Base-by-base conservation (phyloP, 306 rosid species). In the Prunus padus region DNA sequence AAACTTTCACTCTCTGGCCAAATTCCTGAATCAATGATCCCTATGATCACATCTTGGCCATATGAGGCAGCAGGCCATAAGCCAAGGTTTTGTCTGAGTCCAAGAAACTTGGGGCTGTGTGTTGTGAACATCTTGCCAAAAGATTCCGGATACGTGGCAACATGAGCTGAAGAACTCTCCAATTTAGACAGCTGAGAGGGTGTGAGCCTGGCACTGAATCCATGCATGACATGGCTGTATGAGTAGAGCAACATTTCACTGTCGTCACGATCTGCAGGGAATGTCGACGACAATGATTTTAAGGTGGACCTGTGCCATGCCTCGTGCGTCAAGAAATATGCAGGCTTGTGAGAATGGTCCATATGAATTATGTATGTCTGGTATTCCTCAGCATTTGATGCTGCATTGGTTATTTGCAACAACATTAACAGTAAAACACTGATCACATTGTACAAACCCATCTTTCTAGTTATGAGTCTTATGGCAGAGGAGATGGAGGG, bases 171-270 rank as follows among this genome's bases (percentile, higher is more conserved):
- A 2, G 55, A 67, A 37, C 3, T 22, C 4, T 3, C 8, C 19
- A 81, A 69, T 45, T 65, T 64, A 6, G 40, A 23, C 2, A 72
- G 77, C 72, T 81, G 81, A 30, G 60, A 45, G 2, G 68, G 31
- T 18, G 72, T 76, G 22, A 76, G 71, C 59, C 56, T 81, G 1
- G 67, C 81, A 22, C 81, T 76, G 77, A 81, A 81, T 11, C 84
- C 81, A 0, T 81, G 78, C 19, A 81, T 55, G 65, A 59, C 74
- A n/a, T 76, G 61, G 12, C 14, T 59, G 50, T 71, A 76, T 23
- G 46, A 42, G 59, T 81, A 61, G 59, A 71, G 31, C 42, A 80
- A 4, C 67, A 22, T 44, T 15, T 42, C 25, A 65, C 25, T 25
- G 12, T 31, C 28, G 3, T 61, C 26, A 37, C 1, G 50, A 4